phyloP scores from a whole-genome alignment of 176 grass and related monocot genomes.

The Zizania latifolia region DNA sequence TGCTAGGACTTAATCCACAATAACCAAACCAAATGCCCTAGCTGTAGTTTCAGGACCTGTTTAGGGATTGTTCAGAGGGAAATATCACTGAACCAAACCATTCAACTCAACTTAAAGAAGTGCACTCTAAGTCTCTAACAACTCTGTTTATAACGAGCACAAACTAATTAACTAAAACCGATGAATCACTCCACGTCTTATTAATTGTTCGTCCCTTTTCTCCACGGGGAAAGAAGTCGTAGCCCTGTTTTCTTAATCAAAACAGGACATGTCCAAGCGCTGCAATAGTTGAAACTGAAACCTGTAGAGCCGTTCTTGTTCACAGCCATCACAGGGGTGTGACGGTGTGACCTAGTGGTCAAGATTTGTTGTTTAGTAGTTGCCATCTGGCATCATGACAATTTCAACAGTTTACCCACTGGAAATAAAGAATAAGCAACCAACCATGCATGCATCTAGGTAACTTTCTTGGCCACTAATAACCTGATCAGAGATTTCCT shows the following conservation, averaged over 20 bases:
- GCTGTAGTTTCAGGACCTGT: neutral
- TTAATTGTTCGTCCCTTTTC: neutral
- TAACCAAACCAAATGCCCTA: neutral
- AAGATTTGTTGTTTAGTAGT: conserved; percentile 17
- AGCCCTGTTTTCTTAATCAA: neutral
- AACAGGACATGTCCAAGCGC: neutral
- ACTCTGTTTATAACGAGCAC: neutral
- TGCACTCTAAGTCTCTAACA: neutral
- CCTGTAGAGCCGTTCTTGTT: conserved; percentile 11
- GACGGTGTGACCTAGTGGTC: neutral
- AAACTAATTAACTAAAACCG: neutral
- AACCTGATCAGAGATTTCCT: neutral
- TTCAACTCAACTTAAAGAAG: neutral
- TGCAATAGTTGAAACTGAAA: conserved; percentile 34
- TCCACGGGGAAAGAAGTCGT: neutral
- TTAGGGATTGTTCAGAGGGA: neutral
- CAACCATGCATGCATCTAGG: neutral
- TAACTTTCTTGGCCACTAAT: neutral
- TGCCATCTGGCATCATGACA: conserved; percentile 20
- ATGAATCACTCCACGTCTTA: neutral
- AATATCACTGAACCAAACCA: neutral
- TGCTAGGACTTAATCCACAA: too few species aligned
- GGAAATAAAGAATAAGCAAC: neutral
- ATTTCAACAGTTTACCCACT: conserved; percentile 17
- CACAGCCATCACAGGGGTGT: neutral